Base-by-base conservation (phyloP, 2,329 filamentous ascomycete species). In the Aspergillus viridinutans region DNA sequence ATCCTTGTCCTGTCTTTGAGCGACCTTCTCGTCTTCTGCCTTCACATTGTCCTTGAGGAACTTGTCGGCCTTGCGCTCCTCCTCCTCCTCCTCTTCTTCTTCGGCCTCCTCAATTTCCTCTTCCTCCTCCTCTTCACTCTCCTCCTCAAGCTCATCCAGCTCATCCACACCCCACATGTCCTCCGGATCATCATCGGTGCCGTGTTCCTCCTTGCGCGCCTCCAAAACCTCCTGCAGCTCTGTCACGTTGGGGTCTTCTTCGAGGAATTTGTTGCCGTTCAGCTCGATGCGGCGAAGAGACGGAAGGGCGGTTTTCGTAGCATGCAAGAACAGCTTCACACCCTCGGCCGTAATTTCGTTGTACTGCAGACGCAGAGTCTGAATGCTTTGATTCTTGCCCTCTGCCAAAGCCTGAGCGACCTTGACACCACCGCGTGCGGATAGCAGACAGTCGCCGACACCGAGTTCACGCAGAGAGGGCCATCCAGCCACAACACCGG, bases 251-350 rank as follows among this genome's bases (percentile, higher is more conserved):
- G 84, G 80, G 65, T 97, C 91, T 2, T 96, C 91, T 73, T 97
- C 92, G 8, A 83, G 80, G 67, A 99, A 96, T 71, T 91, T 94
- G 80, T 99, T 99, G 52, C 94, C 94, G 72, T 99, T 97, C 64
- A 99, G 79, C 77, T 97, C 94, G 51, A 99, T 85, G 67, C 92
- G 87, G 77, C 88, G 89, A 63, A 99, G 78, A 12, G 83, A 83
- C 1, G 91, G 92, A 8, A 99, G 82, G 2, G 82, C 81, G 8
- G 82, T 78, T 66, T 85, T 85, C 4, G 86, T 86, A 2, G 90
- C 90, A 21, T 83, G 78, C 3, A 87, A 83, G 54, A 99, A 81
- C 2, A 81, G 83, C 70, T 89, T 86, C 51, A 97, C 75, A 20
- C 88, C 90, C 56, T 85, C 82, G 0, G 87, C 80, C 43, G 90